Base-by-base conservation (phyloP, 2,329 filamentous ascomycete genomes). In the Trichoderma oligosporum region DNA sequence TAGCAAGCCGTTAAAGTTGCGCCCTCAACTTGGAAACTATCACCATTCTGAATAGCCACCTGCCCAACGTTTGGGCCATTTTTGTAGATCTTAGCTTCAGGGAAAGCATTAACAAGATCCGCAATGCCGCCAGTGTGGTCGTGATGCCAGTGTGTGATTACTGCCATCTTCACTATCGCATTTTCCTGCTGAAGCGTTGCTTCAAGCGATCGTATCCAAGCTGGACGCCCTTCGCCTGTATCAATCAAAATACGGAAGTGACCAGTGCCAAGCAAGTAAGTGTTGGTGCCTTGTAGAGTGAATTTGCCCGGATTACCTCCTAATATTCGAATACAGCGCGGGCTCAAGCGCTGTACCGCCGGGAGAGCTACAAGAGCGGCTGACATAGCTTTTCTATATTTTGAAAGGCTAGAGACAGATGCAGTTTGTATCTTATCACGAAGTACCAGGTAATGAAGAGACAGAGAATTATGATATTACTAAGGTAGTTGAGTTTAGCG, bases 71-170 rank as follows among this genome's bases (percentile, higher is more conserved):
- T 73, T 0, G 87, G 85, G 33, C 82, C 72, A 63, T 85, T 76
- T 70, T 94, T 93, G 73, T 85, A 83, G 36, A 94, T 72, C 20
- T 75, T 76, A 6, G 81, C 84, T 16, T 78, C 68, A 0, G 89
- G 87, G n/a, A 79, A 88, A 22, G 87, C 68, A 12, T 74, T 71
- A 16, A 85, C 75, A 1, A 97, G 76, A 65, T 95, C 85, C 2
- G 74, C 69, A 22, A 97, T 81, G 7, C 94, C 94, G 22, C 85
- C 83, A 6, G 86, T 81, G 68, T 99, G 94, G 68, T 99, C 94
- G 39, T 76, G 82, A 68, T 99, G 94, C 91, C 92, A 96, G 71
- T 99, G 94, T 0, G 92, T 95, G 47, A 99, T 78, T 20, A 99
- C 77, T 0, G 86, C 85, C 16, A 79, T 76, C n/a, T 83, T 77